phyloP scores from a whole-genome alignment of 2,329 filamentous ascomycete species.

The Colletotrichum horii region DNA sequence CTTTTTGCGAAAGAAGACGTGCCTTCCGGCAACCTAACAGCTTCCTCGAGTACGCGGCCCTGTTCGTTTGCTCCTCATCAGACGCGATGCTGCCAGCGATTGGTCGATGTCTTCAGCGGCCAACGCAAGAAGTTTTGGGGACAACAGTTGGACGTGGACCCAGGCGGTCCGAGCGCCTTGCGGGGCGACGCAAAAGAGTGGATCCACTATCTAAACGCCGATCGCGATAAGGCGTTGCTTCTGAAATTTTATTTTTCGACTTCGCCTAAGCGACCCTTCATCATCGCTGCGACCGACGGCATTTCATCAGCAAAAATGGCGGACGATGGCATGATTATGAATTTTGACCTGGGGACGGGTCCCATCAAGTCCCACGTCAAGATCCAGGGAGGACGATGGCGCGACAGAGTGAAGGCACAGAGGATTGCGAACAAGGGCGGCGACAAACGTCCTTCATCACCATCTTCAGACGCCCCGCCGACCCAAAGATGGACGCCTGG shows the following conservation, averaged over 20 bases:
- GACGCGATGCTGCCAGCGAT: too few relatives aligned
- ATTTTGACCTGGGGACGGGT: conserved; percentile 79
- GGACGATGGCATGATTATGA: conserved; percentile 93
- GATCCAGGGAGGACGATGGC: conserved; percentile 93
- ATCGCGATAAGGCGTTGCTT: conserved; percentile 11
- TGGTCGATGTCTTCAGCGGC: too few relatives aligned
- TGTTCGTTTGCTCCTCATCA: too few relatives aligned
- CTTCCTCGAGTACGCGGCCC: too few relatives aligned
- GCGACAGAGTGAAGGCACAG: conserved; percentile 83
- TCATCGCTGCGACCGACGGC: neutral
- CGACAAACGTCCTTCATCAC: conserved; percentile 30
- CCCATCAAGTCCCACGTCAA: conserved; percentile 66
- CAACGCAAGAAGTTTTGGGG: too few relatives aligned
- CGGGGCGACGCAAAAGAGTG: neutral
- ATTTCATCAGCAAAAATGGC: conserved; percentile 64
- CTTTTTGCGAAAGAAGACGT: too few relatives aligned
- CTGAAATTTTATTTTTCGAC: conserved; percentile 12
- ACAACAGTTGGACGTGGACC: too few relatives aligned
- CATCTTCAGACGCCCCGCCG: conserved; percentile 25
- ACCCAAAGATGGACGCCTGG: conserved; percentile 6
- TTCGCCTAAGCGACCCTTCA: neutral
- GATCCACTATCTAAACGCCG: conserved; percentile 15
- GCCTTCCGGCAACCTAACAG: too few relatives aligned
- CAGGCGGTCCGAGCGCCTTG: neutral
- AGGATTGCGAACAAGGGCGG: conserved; percentile 51